phyloP scores from a whole-genome alignment of 1,139 yeast species.

The Yamadazyma trypodendri region DNA sequence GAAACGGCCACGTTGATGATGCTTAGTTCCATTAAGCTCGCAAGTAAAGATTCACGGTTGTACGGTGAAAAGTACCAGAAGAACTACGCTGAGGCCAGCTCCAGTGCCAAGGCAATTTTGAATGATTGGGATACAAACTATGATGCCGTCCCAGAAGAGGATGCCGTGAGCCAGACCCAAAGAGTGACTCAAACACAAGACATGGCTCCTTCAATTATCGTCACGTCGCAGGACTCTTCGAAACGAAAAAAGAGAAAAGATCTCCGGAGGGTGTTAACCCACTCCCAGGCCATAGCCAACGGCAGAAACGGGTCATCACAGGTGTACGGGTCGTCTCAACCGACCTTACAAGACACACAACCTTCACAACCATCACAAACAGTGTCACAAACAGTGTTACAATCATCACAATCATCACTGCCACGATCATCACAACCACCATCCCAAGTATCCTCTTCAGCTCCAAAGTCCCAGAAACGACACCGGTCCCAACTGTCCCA shows the following conservation, averaged over 20 bases:
- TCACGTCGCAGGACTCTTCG: constrained; percentile 20
- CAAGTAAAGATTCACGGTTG: constrained; percentile 8
- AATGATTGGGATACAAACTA: constrained; percentile 25
- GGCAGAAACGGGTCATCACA: no score
- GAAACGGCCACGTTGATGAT: constrained; percentile 23
- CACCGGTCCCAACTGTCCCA: no score
- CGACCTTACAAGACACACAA: constrained; percentile 1
- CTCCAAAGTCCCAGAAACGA: constrained; percentile 8
- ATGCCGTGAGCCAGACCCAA: constrained; percentile 4
- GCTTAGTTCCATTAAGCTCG: constrained; percentile 26
- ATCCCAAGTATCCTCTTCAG: no score
- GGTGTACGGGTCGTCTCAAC: constrained; percentile 5
- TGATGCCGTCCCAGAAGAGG: constrained; percentile 7
- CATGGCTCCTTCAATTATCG: constrained; percentile 22
- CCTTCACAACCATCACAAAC: not conserved
- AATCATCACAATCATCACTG: not conserved
- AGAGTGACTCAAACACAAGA: not conserved
- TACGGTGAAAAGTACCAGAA: constrained; percentile 13
- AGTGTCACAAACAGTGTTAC: constrained; percentile 3
- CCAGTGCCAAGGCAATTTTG: constrained; percentile 23
- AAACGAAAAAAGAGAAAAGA: constrained; percentile 8
- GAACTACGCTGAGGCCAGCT: constrained; percentile 17
- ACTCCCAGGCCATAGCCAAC: not conserved
- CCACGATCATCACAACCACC: not conserved
- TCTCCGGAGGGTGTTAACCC: constrained; percentile 2